Evolutionary conservation across 2,329 filamentous ascomycete genomes (phyloP), one percentile per base, ranked within the genome.

Genomic region (Orbilia javanica): DNA sequence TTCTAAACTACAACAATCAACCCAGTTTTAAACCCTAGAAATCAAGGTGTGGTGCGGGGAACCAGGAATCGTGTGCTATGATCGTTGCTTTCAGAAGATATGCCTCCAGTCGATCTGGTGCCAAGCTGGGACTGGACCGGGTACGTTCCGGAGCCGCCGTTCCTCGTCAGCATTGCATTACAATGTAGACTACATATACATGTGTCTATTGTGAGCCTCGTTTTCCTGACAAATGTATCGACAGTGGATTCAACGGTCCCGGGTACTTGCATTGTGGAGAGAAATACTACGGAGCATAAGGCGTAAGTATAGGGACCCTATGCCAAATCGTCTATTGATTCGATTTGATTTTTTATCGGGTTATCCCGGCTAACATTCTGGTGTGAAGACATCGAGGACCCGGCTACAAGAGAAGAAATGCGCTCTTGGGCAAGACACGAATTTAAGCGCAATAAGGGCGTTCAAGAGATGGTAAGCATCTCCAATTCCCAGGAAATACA

Each of bases 401-500:
- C 67, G 15, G 20, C 42, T 7, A 66, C 60, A 31, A 78, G 46
- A 39, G 62, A 68, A 13, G 74, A 78, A 68, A 78, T 78, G 74
- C 67, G 44, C 4, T 63, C 74, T n/a, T 78, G 74, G 74, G 74
- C 74, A 20, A 67, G 74, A 52, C 67, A 78, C 44, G 74, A 78
- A 63, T 78, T 78, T 69, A 72, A 64, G 50, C 74, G 74, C 46
- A 72, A 78, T 50, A 72, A 72, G 50, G 27, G 68, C 25, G 67
- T 78, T 10, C 52, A 72, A 42, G 74, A 78, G n/a, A 64, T 48
- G 10, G 74, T 78, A 63, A 68, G 67, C 67, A 39, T 34, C 39
- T 48, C 34, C 8, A 22, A n/a, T 31, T 57, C 29, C 42, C 42
- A 34, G 52, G 34, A 20, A 22, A 48, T 69, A 29, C 65, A 48